These are phyloP conservation scores for Halenospora varia DNA, from an alignment of 495 filamentous ascomycete genomes.

Conservation along the genomic window DNA sequence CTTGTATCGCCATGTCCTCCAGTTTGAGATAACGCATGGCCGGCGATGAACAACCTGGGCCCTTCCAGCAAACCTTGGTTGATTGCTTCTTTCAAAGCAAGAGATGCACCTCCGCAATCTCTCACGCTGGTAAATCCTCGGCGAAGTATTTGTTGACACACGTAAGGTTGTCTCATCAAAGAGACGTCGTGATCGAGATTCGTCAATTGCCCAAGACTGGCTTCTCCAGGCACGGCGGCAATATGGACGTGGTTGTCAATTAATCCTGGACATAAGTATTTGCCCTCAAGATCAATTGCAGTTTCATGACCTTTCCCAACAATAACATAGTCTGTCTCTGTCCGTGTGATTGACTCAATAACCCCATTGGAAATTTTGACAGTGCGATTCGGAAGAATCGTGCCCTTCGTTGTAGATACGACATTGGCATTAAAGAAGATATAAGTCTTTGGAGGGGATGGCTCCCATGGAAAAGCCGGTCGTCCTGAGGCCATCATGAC, in stretches of 20 bases:
- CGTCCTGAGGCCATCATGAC: slow-evolving; percentile 1
- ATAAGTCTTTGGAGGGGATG: slow-evolving; percentile 7
- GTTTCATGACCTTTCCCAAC: neutral
- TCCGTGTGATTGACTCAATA: slow-evolving; percentile 1
- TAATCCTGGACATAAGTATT: slow-evolving; percentile 49
- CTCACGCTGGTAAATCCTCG: slow-evolving; percentile 51
- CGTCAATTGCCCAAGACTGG: slow-evolving; percentile 2
- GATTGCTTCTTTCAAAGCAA: slow-evolving; percentile 48
- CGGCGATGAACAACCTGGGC: slow-evolving; percentile 35
- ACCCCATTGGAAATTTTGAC: slow-evolving; percentile 10
- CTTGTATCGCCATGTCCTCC: slow-evolving; percentile 53
- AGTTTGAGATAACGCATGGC: slow-evolving; percentile 41
- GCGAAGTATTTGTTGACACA: slow-evolving; percentile 42
- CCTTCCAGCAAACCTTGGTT: slow-evolving; percentile 45
- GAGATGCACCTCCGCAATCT: slow-evolving; percentile 47
- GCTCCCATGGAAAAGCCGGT: slow-evolving; percentile 15
- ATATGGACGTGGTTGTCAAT: slow-evolving; percentile 60
- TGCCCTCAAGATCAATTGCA: slow-evolving; percentile 37
- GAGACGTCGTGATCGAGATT: slow-evolving; percentile 38
- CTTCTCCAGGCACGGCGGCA: slow-evolving; percentile 13
- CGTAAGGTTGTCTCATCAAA: slow-evolving; percentile 40
- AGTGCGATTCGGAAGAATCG: neutral
- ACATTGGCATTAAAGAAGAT: slow-evolving; percentile 12
- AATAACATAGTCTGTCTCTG: neutral
- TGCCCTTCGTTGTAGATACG: slow-evolving; percentile 5